These are phyloP conservation scores for Claviceps digitariae DNA, from an alignment of 2,329 filamentous ascomycete genomes.

Conservation along the genomic window DNA sequence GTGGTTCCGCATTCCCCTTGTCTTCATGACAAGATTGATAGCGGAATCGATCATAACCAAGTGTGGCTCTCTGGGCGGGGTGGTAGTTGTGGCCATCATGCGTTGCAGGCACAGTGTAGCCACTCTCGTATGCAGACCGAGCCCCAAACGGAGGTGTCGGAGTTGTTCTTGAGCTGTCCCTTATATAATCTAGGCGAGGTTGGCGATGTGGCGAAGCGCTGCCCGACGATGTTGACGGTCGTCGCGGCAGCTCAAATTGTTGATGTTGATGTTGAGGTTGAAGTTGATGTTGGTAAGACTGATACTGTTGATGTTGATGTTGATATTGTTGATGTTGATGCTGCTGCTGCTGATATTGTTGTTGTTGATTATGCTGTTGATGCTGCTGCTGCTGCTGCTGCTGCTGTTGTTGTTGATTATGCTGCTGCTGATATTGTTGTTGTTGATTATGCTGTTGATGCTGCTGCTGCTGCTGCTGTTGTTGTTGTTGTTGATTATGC, in stretches of 20 bases:
- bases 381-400: background rate
- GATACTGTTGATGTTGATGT: background rate
- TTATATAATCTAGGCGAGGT: constrained; percentile 20
- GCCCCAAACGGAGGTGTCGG: constrained; percentile 27
- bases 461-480: background rate
- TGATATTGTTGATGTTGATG: background rate
- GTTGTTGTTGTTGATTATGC: background rate
- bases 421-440: background rate
- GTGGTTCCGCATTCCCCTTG: constrained; percentile 7
- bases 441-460: background rate
- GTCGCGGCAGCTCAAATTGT: constrained; percentile 21
- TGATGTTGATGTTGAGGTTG: background rate
- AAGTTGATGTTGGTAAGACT: background rate
- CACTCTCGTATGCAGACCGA: constrained; percentile 33
- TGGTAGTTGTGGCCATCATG: constrained; percentile 12
- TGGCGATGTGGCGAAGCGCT: constrained; percentile 39
- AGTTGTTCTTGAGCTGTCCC: constrained; percentile 21
- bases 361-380: background rate
- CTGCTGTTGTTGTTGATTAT: background rate
- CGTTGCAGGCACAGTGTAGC: constrained; percentile 17
- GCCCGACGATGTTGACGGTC: constrained; percentile 36
- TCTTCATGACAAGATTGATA: constrained; percentile 18
- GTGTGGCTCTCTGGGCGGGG: constrained; percentile 11
- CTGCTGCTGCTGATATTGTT: background rate
- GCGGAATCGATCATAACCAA: constrained; percentile 25